These are phyloP conservation scores for Beauveria bassiana DNA, from an alignment of 2,329 filamentous ascomycete species.

Conservation along the genomic window DNA sequence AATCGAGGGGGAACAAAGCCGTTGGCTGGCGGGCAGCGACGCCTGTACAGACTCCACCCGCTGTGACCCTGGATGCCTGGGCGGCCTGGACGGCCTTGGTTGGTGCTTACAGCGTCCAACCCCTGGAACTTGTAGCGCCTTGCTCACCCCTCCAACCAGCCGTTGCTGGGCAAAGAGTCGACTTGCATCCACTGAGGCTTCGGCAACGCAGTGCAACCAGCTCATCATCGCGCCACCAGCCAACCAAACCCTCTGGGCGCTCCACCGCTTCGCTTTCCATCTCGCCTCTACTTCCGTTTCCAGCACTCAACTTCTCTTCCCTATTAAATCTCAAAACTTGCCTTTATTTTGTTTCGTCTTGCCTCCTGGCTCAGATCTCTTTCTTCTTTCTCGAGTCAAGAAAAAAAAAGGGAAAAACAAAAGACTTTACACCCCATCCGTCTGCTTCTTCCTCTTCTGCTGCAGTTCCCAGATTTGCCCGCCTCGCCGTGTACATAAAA, in stretches of 20 bases:
- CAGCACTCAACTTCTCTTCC: neutral
- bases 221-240: too few species aligned
- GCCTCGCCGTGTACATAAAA: too few species aligned
- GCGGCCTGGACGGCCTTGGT: neutral
- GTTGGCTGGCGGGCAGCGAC: neutral
- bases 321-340: neutral
- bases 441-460: too few species aligned
- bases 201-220: too few species aligned
- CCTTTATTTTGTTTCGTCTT: neutral
- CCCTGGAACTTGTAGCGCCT: too few species aligned
- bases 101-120: neutral
- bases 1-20: neutral
- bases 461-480: too few species aligned
- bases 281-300: neutral
- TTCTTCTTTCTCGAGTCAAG: neutral
- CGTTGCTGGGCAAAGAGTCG: conserved; percentile 7
- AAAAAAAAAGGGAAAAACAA: neutral
- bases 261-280: neutral
- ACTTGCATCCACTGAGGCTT: neutral
- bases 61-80: neutral
- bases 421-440: too few species aligned
- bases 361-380: neutral
- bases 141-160: neutral
- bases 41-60: neutral
- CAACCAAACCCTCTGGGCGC: neutral